Evolutionary conservation across 495 filamentous ascomycete genomes (phyloP), one percentile per base, ranked within the genome.

Genomic region (Lasiosphaeria hispida): DNA sequence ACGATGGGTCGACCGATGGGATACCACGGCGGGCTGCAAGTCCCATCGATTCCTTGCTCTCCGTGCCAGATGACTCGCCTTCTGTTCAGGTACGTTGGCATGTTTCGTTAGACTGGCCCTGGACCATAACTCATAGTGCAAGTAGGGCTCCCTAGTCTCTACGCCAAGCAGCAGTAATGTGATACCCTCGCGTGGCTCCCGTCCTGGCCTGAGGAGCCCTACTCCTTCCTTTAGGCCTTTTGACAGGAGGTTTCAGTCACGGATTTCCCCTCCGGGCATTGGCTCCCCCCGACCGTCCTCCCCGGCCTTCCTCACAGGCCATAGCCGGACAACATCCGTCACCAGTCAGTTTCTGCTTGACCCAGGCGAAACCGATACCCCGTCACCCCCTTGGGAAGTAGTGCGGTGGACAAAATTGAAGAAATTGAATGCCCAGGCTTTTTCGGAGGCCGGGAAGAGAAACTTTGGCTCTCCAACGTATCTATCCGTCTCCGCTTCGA

Each of bases 391-490:
- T 17, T 99, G 94, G 94, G 94, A 97, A 69, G 91, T 97, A 55
- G 86, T 99, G 50, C 79, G 91, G 70, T 99, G 94, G 94, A 97
- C 92, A 0, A 96, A 90, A 68, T 70, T 99, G 57, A 89, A 85
- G 66, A 97, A 92, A 64, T 85, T 97, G 55, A 90, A 90, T 19
- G 86, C 85, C 0, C 89, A 97, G 65, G 83, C 87, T 7, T 97
- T 97, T 69, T 97, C 95, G n/a, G 95, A 99, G 69, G 83, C 87
- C 45, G 94, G 92, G 37, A 95, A 85, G 75, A 87, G 94, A 17
- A 96, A 86, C 68, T 97, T 96, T 77, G 94, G 94, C 35, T 81
- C 87, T 30, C 90, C 95, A 49, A 97, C 91, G 0, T 97, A 91
- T 75, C 81, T 97, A 59, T 83, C 83, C n/a, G 85, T 97, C 30